A percentile compares a stretch with the other conserved stretches of the same genome.
These are phyloP conservation scores for Diplodia seriata DNA, from an alignment of 2,329 filamentous ascomycete genomes.

Conservation along the genomic window DNA sequence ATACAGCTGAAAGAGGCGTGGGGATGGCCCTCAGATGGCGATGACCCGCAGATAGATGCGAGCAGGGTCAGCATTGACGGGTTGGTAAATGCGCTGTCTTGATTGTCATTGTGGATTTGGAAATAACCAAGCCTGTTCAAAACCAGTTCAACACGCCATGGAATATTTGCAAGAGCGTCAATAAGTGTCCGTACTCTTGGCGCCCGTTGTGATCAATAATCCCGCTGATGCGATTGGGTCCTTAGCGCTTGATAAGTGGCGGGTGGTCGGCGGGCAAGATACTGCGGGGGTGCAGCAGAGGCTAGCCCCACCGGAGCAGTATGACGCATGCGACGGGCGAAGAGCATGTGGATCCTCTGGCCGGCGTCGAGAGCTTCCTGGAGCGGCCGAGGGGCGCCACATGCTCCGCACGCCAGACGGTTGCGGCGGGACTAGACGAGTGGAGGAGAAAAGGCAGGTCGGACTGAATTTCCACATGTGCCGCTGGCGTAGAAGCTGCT, in stretches of 20 bases:
- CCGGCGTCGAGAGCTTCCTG: background rate
- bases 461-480: background rate
- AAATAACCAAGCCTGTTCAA: background rate
- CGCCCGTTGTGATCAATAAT: background rate
- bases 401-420: background rate
- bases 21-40: slow-evolving; percentile 28
- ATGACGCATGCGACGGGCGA: slow-evolving; percentile 1
- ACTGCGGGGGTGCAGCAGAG: slow-evolving; percentile 3
- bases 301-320: background rate
- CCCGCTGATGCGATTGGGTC: slow-evolving; percentile 7
- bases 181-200: background rate
- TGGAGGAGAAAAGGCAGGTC: background rate
- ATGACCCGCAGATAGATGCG: slow-evolving; percentile 1
- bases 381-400: background rate
- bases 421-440: background rate
- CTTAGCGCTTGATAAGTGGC: background rate
- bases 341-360: background rate
- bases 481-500: background rate
- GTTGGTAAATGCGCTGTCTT: slow-evolving; percentile 23
- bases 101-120: background rate
- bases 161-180: background rate
- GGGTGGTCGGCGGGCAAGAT: background rate
- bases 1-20: slow-evolving; percentile 33
- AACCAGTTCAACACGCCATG: background rate
- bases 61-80: slow-evolving; percentile 29